These are phyloP conservation scores for Prosopis cineraria DNA, from an alignment of 306 rosid species.

Conservation along the genomic window DNA sequence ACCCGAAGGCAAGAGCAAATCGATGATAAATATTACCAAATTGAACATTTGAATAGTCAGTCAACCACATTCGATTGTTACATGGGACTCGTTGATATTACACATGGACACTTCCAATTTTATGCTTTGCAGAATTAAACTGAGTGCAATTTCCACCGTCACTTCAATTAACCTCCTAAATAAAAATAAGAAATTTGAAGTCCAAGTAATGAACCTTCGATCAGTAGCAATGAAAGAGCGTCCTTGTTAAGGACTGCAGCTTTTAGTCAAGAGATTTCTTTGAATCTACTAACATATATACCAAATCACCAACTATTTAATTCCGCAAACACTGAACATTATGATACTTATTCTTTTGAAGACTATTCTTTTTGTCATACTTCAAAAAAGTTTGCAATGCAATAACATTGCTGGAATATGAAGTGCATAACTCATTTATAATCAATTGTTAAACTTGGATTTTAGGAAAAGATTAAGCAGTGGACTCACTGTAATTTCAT, in stretches of 20 bases:
- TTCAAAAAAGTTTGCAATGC: neutral
- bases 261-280: neutral
- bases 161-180: neutral
- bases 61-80: neutral
- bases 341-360: neutral
- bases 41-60: neutral
- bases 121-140: neutral
- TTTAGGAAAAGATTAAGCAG: neutral
- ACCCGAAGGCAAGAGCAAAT: constrained; percentile 5
- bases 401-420: neutral
- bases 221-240: neutral
- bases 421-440: neutral
- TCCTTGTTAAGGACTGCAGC: neutral
- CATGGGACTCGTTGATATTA: neutral
- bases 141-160: neutral
- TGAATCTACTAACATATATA: neutral
- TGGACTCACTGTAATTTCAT: neutral
- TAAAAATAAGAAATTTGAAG: neutral
- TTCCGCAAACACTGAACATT: neutral
- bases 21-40: neutral
- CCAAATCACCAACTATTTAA: neutral
- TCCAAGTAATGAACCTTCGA: neutral
- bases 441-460: neutral
- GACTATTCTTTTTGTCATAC: neutral
- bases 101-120: neutral